A percentile compares a stretch with the other conserved stretches of the same genome.
phyloP scores from a whole-genome alignment of 1,139 yeast species.

The Hyphopichia buzzinii region DNA sequence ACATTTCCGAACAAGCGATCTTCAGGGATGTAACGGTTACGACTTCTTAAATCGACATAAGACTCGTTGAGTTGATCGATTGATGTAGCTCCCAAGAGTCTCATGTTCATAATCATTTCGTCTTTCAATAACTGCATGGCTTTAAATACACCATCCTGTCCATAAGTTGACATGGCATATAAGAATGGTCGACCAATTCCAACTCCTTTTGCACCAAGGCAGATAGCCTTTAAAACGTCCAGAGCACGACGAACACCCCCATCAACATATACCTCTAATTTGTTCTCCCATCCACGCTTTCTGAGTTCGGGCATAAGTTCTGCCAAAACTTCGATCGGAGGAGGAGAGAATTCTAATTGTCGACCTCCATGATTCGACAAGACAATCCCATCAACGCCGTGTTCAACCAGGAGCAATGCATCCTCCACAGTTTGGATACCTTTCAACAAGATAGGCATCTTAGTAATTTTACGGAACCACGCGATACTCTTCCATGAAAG shows the following conservation, averaged over 20 bases:
- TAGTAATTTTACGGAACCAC: conserved; percentile 56
- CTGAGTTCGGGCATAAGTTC: conserved; percentile 59
- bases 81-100: conserved; percentile 73
- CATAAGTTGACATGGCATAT: conserved; percentile 70
- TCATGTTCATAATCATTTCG: conserved; percentile 85
- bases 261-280: conserved; percentile 53
- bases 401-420: conserved; percentile 59
- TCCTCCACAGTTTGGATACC: conserved; percentile 74
- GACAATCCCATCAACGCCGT: conserved; percentile 62
- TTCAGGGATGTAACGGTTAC: conserved; percentile 23
- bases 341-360: conserved; percentile 64
- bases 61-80: conserved; percentile 59
- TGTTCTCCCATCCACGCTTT: conserved; percentile 42
- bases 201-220: conserved; percentile 70
- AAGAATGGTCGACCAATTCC: conserved; percentile 73
- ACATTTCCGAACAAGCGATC: conserved; percentile 36
- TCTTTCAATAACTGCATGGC: conserved; percentile 78
- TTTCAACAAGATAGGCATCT: conserved; percentile 65
- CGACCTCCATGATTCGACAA: conserved; percentile 77
- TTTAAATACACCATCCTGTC: conserved; percentile 73
- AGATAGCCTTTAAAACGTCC: conserved; percentile 63
- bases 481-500: conserved; percentile 65
- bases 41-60: conserved; percentile 29
- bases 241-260: conserved; percentile 74
- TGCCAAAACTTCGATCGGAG: conserved; percentile 67